Conservation (phyloP, 2,329 filamentous ascomycete species). For the Colletotrichum brevisporum region DNA sequence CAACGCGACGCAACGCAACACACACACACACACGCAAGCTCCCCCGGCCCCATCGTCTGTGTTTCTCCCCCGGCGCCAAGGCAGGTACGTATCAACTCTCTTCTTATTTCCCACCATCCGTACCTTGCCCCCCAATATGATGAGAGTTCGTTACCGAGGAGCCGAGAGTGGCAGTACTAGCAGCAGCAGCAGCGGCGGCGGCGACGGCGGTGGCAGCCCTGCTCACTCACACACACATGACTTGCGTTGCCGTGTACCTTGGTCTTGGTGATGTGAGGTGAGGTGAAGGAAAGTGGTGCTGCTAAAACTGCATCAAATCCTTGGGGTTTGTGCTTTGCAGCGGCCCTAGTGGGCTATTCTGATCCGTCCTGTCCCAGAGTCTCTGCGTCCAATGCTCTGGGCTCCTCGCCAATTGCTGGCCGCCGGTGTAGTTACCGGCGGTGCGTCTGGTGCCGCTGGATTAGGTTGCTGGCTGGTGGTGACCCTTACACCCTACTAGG, state of each 20-base stretch:
- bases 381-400: slow-evolving; percentile 2
- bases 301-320: slow-evolving; percentile 32
- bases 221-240: slow-evolving; percentile 3
- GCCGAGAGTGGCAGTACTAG: background rate
- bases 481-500: slow-evolving; percentile 4
- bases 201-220: background rate
- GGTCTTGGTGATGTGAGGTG: slow-evolving; percentile 11
- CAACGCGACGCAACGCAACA: slow-evolving; percentile 25
- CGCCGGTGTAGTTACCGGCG: background rate
- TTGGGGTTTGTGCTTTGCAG: slow-evolving; percentile 38
- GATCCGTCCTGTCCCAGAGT: slow-evolving; percentile 22
- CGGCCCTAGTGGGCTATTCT: slow-evolving; percentile 37
- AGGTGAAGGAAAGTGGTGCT: slow-evolving; percentile 5
- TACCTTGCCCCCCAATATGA: slow-evolving; percentile 10
- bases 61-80: slow-evolving; percentile 25
- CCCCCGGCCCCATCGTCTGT: slow-evolving; percentile 4
- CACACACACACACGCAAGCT: slow-evolving; percentile 35
- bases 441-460: background rate
- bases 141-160: slow-evolving; percentile 22
- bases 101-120: background rate
- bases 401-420: background rate
- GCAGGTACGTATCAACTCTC: slow-evolving; percentile 37
- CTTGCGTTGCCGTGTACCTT: slow-evolving; percentile 18
- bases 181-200: background rate
- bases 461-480: slow-evolving; percentile 23